Base-by-base conservation (phyloP, 441 rosid species). In the Lagerstroemia fauriei region DNA sequence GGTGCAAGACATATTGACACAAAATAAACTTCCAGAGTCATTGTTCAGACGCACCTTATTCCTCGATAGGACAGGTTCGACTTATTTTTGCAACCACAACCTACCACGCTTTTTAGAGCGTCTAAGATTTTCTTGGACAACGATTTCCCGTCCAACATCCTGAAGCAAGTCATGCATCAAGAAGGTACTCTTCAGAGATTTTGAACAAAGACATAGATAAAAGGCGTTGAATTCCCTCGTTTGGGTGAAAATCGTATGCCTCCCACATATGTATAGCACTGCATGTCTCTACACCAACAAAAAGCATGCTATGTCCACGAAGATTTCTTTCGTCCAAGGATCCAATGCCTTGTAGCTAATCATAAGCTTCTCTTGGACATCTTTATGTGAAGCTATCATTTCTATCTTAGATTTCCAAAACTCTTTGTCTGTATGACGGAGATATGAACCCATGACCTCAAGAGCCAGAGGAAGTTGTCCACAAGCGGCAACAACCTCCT, bases 201-300 rank as follows among this genome's bases (percentile, higher is more conserved):
- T 80, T 73, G 18, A 80, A 0, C 46, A 73, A 0, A 11, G 34
- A 73, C 53, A 72, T 18, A 17, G 3, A 2, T n/a, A 56, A 16
- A 1, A 80, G 77, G 13, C 0, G 0, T 11, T 9, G 41, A 11
- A 73, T 14, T 25, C 65, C 76, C 6, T 6, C 6, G 7, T 73
- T 0, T 0, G 71, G 77, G 1, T 4, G 59, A 57, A 73, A 32
- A 4, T 16, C 31, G 44, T 56, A 80, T 17, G 0, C 71, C 29
- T 80, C 76, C 84, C 84, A 81, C 84, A 81, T 76, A 32, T 81
- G 76, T 0, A 24, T 56, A 72, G 83, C 77, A 16, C 34, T 41
- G 0, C 2, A 0, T 41, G 18, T 73, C 2, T 80, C 83, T 22
- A 27, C n/a, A 27, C 25, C 48, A 0, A 61, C 22, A 29, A 73